phyloP scores from a whole-genome alignment of 78 protist species.

The Salpingoeca rosetta region DNA sequence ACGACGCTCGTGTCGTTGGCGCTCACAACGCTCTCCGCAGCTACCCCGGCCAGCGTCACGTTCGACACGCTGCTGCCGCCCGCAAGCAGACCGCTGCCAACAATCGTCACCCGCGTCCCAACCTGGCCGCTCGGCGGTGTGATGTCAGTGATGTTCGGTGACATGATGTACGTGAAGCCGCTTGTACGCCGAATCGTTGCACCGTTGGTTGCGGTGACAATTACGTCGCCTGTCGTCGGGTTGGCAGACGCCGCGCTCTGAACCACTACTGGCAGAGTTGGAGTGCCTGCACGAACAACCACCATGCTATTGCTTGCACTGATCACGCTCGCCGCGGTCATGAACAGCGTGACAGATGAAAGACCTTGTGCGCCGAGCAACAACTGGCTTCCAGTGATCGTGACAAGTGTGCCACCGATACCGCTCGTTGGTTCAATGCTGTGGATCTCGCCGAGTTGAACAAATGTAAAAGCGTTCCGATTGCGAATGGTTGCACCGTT shows the following conservation, averaged over 20 bases:
- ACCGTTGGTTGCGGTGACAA: neutral
- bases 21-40: too few species aligned
- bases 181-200: neutral
- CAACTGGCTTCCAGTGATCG: too few species aligned
- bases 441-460: too few species aligned
- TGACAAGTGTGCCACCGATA: too few species aligned
- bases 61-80: neutral
- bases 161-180: neutral
- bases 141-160: neutral
- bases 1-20: neutral
- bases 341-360: too few species aligned
- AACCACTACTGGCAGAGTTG: too few species aligned
- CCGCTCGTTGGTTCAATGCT: too few species aligned
- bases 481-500: neutral
- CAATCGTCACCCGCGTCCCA: neutral
- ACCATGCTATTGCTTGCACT: too few species aligned
- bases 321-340: too few species aligned
- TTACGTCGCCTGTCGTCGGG: neutral
- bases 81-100: neutral
- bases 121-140: neutral
- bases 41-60: neutral
- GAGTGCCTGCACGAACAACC: too few species aligned
- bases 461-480: too few species aligned
- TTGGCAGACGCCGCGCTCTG: neutral
- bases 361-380: too few species aligned